These are phyloP conservation scores for Aspergillus fijiensis DNA, from an alignment of 2,329 filamentous ascomycete species.

Conservation along the genomic window DNA sequence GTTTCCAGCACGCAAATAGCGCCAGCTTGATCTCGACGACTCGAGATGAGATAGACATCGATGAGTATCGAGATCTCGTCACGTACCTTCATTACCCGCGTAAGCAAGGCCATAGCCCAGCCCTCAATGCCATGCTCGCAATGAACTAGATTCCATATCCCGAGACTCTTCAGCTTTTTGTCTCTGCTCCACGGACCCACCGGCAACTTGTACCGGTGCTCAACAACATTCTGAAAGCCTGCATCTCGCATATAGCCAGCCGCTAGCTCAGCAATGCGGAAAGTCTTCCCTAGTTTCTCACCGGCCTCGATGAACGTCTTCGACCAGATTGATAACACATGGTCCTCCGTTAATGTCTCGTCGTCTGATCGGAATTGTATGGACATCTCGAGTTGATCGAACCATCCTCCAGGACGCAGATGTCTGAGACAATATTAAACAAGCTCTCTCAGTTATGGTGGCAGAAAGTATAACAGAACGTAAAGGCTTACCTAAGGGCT, in stretches of 20 bases:
- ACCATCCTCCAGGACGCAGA: slow-evolving; percentile 26
- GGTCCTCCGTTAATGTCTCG: slow-evolving; percentile 23
- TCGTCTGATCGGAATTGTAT: slow-evolving; percentile 27
- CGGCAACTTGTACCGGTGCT: slow-evolving; percentile 30
- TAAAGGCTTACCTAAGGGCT: slow-evolving; percentile 16
- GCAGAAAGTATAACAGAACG: background rate
- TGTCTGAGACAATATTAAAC: slow-evolving; percentile 16
- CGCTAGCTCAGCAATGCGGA: slow-evolving; percentile 23
- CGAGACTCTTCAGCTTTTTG: slow-evolving; percentile 29
- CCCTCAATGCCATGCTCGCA: slow-evolving; percentile 33
- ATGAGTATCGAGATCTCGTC: background rate
- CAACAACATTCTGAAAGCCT: slow-evolving; percentile 31
- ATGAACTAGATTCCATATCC: slow-evolving; percentile 26
- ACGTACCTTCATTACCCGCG: slow-evolving; percentile 30
- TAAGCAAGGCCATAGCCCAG: slow-evolving; percentile 33
- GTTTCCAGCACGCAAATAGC: background rate
- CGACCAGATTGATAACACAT: slow-evolving; percentile 28
- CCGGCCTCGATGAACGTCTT: slow-evolving; percentile 30
- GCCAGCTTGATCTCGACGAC: background rate
- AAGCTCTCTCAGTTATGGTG: background rate
- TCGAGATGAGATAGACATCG: background rate
- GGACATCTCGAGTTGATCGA: slow-evolving; percentile 29
- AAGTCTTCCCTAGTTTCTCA: slow-evolving; percentile 31
- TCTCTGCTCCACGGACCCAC: slow-evolving; percentile 32
- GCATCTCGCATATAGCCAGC: slow-evolving; percentile 28